A percentile compares a stretch with the other conserved stretches of the same genome.
phyloP scores from a whole-genome alignment of 129 eudicot species.

The Glebionis coronaria region DNA sequence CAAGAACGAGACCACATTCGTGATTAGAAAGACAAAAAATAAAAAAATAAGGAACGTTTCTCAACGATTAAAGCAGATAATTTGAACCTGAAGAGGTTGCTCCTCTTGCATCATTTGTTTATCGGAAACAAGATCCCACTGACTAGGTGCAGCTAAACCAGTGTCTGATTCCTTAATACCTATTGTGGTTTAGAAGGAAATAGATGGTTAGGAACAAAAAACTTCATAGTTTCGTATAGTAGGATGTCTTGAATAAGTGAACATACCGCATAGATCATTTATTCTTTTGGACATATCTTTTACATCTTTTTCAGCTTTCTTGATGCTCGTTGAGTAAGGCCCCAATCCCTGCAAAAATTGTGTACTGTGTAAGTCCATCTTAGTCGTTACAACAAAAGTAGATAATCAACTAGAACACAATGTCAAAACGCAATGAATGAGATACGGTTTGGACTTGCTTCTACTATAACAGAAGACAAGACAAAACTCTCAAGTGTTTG shows the following conservation, averaged over 20 bases:
- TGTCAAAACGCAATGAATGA: too few species aligned
- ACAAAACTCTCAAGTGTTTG: too few species aligned
- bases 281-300: constrained; percentile 93
- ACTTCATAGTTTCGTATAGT: not conserved
- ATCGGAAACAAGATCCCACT: constrained; percentile 98
- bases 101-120: constrained; percentile 99
- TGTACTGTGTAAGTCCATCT: not conserved
- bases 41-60: not conserved
- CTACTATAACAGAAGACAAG: too few species aligned
- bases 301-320: constrained; percentile 86
- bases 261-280: constrained; percentile 84
- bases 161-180: constrained; percentile 99
- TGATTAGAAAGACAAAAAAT: not conserved
- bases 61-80: not conserved
- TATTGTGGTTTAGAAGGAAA: constrained; percentile 22
- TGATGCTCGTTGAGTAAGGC: constrained; percentile 82
- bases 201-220: constrained; percentile 8
- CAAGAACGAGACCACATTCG: constrained; percentile 4
- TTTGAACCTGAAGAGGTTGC: constrained; percentile 90
- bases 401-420: too few species aligned
- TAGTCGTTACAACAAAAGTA: not conserved
- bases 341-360: constrained; percentile 78
- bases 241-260: not conserved
- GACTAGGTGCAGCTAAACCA: constrained; percentile 97
- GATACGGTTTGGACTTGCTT: too few species aligned